These are phyloP conservation scores for Cercospora sp. DNA, from an alignment of 2,329 filamentous ascomycete genomes.

Conservation along the genomic window DNA sequence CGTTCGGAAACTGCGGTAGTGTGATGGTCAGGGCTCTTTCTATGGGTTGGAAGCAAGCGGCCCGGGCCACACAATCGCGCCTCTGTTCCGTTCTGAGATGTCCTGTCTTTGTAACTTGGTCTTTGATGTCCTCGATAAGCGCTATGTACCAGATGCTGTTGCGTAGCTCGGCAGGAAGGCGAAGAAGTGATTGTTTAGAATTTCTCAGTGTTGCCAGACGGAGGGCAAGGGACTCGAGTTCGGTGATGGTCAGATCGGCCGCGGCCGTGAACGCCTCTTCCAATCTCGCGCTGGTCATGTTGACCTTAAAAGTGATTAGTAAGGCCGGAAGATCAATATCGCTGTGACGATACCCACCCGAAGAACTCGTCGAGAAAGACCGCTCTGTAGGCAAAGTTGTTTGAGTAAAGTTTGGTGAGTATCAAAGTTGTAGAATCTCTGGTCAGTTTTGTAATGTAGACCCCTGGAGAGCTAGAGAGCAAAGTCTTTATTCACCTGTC, in stretches of 20 bases:
- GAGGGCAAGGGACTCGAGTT: neutral
- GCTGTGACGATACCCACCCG: neutral
- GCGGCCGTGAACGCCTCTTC: neutral
- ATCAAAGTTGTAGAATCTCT: neutral
- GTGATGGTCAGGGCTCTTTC: neutral
- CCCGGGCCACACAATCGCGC: no score
- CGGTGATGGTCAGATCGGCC: neutral
- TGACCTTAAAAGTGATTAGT: neutral
- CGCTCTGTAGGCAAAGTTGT: neutral
- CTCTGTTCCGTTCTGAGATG: neutral
- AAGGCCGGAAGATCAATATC: neutral
- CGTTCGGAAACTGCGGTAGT: neutral
- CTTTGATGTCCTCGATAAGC: conserved; percentile 3
- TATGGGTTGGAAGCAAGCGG: no score
- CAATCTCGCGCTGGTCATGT: neutral
- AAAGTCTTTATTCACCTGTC: neutral
- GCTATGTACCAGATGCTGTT: conserved; percentile 7
- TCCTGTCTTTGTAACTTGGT: neutral
- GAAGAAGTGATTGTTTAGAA: no score
- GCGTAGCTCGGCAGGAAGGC: conserved; percentile 4
- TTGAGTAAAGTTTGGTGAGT: neutral
- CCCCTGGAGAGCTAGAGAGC: neutral
- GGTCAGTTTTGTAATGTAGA: neutral
- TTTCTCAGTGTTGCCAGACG: no score
- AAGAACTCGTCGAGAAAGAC: neutral